Evolutionary conservation across 176 grass and related monocot species (phyloP), one percentile per base, ranked within the genome.

Genomic region (bread wheat (Triticum aestivum)): DNA sequence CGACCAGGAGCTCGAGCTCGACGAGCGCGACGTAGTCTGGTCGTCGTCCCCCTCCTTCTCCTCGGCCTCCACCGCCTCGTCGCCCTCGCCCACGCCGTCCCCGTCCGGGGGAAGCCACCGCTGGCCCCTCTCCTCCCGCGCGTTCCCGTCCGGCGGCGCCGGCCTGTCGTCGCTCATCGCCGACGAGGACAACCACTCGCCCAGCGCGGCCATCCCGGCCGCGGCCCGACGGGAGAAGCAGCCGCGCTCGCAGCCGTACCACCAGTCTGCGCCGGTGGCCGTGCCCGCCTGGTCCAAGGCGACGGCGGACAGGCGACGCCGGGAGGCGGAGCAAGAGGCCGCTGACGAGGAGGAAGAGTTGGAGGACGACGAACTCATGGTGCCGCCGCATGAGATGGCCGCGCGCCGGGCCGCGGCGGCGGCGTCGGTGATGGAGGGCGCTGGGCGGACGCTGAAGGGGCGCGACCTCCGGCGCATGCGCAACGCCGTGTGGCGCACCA

Each of bases 1-100:
- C 12, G 72, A 69, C 54, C 62, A 82, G n/a, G 82, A 86, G 62
- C 91, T 94, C 30, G 94, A 97, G 92, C 86, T 97, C 52, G 94
- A 97, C 65, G 94, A 97, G 83, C 89, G 72, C 81, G 94, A 97
- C 83, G 90, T 97, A 29, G 90, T 97, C 45, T 97, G 94, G 94
- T 97, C 89, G 0, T 86, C 83, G 5, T 86, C 82, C 45, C 9
- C 61, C 3, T n/a, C 64, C 4, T 83, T 82, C 11, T 89, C 87
- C 3, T 88, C 88, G 2, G 54, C 56, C 51, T 88, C 90, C 34
- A 88, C 89, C 73, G 30, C 86, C 17, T 86, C 89, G 75, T 89
- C 84, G 24, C 84, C 89, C 9, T 79, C 83, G 17, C 52, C 69
- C 12, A 70, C 77, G 26, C 66, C 37, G 41, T 67, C 70, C 29